Conservation (phyloP, 2,329 filamentous ascomycete genomes). For the Penicillium sp. region DNA sequence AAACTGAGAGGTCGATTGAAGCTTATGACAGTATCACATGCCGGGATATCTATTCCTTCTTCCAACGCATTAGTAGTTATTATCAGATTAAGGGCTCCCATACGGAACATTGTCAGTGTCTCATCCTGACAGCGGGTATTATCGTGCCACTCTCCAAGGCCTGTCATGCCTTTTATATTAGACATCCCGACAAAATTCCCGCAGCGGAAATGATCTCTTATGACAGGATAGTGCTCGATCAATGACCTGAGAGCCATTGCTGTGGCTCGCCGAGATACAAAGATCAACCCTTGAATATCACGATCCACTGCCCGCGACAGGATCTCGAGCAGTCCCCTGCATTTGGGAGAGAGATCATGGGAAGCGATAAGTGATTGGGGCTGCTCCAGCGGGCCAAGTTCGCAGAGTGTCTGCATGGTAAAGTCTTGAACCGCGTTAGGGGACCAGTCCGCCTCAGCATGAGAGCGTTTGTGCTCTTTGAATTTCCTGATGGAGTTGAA, state of each 20-base stretch:
- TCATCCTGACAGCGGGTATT: not conserved
- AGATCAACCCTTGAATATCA: not conserved
- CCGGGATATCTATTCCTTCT: slow-evolving; percentile 10
- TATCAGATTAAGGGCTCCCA: not conserved
- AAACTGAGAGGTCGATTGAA: slow-evolving; percentile 4
- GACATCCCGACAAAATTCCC: not conserved
- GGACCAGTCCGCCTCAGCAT: not conserved
- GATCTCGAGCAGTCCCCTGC: not conserved
- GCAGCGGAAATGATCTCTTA: not conserved
- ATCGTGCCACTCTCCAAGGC: not conserved
- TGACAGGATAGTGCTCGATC: not conserved
- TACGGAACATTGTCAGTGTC: not conserved
- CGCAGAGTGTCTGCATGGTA: not conserved
- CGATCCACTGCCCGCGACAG: not conserved
- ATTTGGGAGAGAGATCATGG: not conserved
- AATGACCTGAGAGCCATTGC: not conserved
- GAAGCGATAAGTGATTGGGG: not conserved
- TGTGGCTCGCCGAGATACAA: not conserved
- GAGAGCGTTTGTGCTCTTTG: not conserved
- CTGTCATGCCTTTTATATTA: not conserved
- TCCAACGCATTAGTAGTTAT: slow-evolving; percentile 6
- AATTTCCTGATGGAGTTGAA: not conserved
- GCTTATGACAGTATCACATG: slow-evolving; percentile 5
- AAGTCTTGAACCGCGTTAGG: not conserved
- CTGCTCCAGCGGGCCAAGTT: not conserved